Conservation (phyloP, 805 yeast species). For the Kuraishia cidri region DNA sequence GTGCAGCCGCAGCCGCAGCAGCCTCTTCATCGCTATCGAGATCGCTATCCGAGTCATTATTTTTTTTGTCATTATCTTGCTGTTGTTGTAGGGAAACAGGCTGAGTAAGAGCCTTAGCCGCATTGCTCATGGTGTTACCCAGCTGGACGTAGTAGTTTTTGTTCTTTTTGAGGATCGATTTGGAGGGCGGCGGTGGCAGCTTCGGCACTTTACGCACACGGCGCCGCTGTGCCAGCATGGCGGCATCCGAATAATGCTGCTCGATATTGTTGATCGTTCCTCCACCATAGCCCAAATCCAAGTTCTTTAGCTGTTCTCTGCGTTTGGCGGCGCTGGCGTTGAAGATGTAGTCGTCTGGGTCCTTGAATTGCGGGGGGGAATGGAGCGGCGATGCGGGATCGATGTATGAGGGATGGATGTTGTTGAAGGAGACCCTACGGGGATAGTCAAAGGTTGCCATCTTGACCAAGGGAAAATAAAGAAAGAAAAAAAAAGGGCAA, state of each 20-base stretch:
- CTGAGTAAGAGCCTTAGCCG: conserved; percentile 7
- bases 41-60: conserved; percentile 2
- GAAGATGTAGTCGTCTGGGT: conserved; percentile 5
- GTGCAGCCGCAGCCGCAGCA: not conserved
- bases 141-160: conserved; percentile 6
- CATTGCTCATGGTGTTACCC: conserved; percentile 12
- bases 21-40: conserved; percentile 3
- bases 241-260: conserved; percentile 3
- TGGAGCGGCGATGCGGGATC: conserved; percentile 10
- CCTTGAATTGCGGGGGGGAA: conserved; percentile 9
- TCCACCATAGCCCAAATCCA: conserved; percentile 13
- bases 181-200: conserved; percentile 3
- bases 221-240: conserved; percentile 4
- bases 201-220: not conserved
- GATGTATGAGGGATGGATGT: conserved; percentile 22
- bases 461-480: no score
- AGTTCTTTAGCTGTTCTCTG: conserved; percentile 2
- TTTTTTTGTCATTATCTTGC: conserved; percentile 2
- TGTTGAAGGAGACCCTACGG: conserved; percentile 32
- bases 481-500: no score
- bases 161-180: conserved; percentile 2
- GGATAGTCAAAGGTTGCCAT: no score
- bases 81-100: no score
- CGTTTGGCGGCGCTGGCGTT: not conserved
- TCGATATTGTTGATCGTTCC: conserved; percentile 2